Conservation (phyloP, 768 basidiomycete genomes). For the Phylloporus sp. region DNA sequence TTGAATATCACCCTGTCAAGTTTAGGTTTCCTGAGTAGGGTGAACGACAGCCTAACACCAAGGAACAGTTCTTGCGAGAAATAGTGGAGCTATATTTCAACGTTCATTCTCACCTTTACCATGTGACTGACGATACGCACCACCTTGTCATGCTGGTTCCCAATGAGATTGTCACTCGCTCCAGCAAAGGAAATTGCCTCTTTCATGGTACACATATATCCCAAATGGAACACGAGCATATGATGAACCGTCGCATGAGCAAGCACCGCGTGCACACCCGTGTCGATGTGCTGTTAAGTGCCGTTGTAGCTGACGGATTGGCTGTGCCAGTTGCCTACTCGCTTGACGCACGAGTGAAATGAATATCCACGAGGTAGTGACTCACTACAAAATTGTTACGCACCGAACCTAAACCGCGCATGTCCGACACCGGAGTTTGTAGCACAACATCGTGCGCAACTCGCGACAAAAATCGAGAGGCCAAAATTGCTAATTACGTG, state of each 20-base stretch:
- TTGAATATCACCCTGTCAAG: background rate
- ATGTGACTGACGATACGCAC: background rate
- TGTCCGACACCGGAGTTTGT: background rate
- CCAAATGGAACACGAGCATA: background rate
- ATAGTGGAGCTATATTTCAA: background rate
- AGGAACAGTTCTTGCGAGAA: background rate
- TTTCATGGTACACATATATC: background rate
- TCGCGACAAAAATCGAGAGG: conserved; percentile 4
- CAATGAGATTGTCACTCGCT: background rate
- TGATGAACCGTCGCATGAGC: conserved; percentile 3
- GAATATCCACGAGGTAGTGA: background rate
- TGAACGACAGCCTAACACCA: background rate
- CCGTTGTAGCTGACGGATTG: background rate
- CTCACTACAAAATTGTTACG: background rate
- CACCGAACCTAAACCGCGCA: background rate
- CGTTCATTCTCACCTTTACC: background rate
- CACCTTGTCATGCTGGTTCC: background rate
- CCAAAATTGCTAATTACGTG: conserved; percentile 18
- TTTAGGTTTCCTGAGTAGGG: background rate
- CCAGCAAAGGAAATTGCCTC: background rate
- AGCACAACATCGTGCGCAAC: background rate
- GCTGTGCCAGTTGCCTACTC: background rate
- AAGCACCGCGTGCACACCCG: background rate
- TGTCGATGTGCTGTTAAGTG: background rate
- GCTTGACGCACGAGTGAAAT: background rate